These are phyloP conservation scores for Fusarium tuaranense DNA, from an alignment of 2,329 filamentous ascomycete genomes.

Conservation along the genomic window DNA sequence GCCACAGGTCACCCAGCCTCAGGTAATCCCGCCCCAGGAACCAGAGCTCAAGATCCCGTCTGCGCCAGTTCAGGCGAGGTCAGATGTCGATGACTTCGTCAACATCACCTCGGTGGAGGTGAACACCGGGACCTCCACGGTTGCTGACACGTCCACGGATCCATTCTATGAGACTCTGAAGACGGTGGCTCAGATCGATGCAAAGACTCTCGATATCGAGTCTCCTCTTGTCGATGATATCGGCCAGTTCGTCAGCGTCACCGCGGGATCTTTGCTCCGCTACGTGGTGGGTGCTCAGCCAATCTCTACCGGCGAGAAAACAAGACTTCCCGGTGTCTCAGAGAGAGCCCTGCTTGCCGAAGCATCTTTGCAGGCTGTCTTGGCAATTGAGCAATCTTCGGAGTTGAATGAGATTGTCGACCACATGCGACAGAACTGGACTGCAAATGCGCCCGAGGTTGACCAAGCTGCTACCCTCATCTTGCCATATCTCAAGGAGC, in stretches of 20 bases:
- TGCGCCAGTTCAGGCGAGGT: neutral
- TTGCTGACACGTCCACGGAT: neutral
- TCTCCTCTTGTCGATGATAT: constrained; percentile 7
- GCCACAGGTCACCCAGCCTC: neutral
- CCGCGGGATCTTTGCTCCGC: constrained; percentile 13
- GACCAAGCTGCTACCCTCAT: constrained; percentile 15
- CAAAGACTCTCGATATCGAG: constrained; percentile 8
- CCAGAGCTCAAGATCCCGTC: neutral
- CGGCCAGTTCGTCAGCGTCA: constrained; percentile 12
- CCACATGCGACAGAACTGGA: constrained; percentile 29
- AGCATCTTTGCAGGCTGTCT: constrained; percentile 21
- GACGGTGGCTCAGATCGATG: neutral
- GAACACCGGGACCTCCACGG: too few species aligned
- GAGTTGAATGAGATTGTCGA: constrained; percentile 32
- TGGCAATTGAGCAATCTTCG: constrained; percentile 25
- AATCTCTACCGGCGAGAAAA: constrained; percentile 3
- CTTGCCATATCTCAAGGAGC: constrained; percentile 18
- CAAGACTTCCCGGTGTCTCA: constrained; percentile 10
- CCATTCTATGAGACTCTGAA: constrained; percentile 17
- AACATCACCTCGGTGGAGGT: neutral
- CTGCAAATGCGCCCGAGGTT: constrained; percentile 13
- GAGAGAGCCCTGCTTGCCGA: constrained; percentile 25
- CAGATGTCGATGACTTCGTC: neutral
- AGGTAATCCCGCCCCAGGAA: neutral
- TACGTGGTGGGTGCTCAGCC: constrained; percentile 9